Evolutionary conservation across 805 yeast species (phyloP).

Genomic region (Myxozyma neotropica): DNA sequence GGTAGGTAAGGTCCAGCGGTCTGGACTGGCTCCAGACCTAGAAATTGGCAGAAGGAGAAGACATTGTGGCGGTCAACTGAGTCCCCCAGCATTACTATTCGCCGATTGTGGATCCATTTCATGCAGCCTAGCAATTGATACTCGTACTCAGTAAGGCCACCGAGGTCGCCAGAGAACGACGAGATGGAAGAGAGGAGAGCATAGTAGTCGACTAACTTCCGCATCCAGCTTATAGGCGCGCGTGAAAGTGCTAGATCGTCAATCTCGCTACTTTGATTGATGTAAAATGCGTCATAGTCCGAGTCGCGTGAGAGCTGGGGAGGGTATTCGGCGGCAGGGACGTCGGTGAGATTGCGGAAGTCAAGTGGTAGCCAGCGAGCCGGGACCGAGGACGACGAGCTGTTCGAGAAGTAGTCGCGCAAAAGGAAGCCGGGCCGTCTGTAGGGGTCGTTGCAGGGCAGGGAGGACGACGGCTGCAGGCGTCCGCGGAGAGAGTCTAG

Average conservation of each 20-base stretch:
- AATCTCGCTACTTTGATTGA: background rate
- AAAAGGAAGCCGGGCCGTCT: background rate
- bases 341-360: background rate
- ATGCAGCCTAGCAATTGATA: background rate
- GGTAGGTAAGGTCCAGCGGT: background rate
- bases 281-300: background rate
- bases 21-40: background rate
- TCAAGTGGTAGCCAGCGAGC: conserved; percentile 1
- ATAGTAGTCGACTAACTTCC: background rate
- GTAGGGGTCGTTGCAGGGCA: background rate
- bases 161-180: too few relatives aligned
- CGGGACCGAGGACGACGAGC: background rate
- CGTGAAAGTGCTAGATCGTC: background rate
- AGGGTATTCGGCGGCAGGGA: conserved; percentile 2
- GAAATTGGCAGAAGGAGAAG: conserved; percentile 17
- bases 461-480: background rate
- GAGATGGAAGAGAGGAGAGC: background rate
- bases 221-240: conserved; percentile 9
- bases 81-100: conserved; percentile 26
- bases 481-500: background rate
- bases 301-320: background rate
- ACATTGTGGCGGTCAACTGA: conserved; percentile 28
- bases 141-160: background rate
- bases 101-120: conserved; percentile 16
- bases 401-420: background rate